A percentile compares a stretch with the other conserved stretches of the same genome.
Conservation (phyloP, 169 alveolate species). For the Cystoisospora suis region DNA sequence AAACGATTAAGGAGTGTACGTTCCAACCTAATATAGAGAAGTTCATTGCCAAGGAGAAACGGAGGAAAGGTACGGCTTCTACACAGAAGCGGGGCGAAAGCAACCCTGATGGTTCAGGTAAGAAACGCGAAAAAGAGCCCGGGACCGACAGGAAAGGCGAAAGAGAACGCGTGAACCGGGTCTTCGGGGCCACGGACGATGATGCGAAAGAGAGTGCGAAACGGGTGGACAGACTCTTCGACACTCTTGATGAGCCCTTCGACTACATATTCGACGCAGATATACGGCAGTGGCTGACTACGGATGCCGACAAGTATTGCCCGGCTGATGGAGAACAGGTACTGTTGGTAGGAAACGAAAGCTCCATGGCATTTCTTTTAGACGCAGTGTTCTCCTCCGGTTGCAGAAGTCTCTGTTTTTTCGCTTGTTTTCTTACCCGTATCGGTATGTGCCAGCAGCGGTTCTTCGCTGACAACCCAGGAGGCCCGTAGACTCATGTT, state of each 20-base stretch:
- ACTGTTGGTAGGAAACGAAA: no score
- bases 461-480: no score
- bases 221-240: conserved; percentile 27
- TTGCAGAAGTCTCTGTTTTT: not conserved
- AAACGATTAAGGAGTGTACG: conserved; percentile 25
- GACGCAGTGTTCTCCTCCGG: not conserved
- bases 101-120: no score
- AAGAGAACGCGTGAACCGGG: not conserved
- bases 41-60: conserved; percentile 25
- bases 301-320: not conserved
- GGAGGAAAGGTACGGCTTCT: conserved; percentile 4
- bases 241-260: conserved; percentile 24
- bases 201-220: not conserved
- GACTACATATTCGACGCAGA: conserved; percentile 39
- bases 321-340: not conserved
- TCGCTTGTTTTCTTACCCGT: no score
- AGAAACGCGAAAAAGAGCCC: not conserved
- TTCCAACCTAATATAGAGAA: conserved; percentile 45
- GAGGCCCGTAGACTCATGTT: no score
- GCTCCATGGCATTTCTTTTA: no score
- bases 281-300: conserved; percentile 42
- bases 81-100: no score
- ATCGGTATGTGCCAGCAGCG: no score
- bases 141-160: not conserved
- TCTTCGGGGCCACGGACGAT: not conserved